Evolutionary conservation across 768 basidiomycete genomes (phyloP), one percentile per base, ranked within the genome.

Genomic region (Mycena rosella): DNA sequence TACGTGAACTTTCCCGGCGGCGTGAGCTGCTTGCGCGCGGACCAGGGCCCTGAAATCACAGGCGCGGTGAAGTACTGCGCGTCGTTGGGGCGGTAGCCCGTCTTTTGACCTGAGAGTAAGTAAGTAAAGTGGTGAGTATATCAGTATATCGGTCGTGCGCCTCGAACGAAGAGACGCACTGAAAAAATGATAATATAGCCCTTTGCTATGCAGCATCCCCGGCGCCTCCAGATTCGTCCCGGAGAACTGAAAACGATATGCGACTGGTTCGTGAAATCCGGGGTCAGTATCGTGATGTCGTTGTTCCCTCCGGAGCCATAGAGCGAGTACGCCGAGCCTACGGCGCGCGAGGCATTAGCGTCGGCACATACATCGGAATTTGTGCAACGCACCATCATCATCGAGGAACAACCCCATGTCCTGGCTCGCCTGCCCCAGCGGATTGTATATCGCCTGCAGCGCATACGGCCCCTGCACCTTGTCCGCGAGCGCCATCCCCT

Each of bases 381-480:
- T 45, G 52, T 54, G 52, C 53, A 63, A 48, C 62, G 24, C 32
- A 63, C 62, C 62, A 47, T 63, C 54, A 48, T 63, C 62, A 22
- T 63, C 62, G 45, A 63, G 62, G 62, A 63, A 63, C 52, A 63
- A 36, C 15, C 62, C 62, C 62, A 63, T 63, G 62, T 63, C 62
- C 45, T 63, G 62, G 62, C 62, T 63, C 62, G 62, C 44, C 34
- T 63, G 22, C 20, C 62, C 62, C 15, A 63, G 62, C 18, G 62
- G 62, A 55, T 63, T 63, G 53, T 63, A 63, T 47, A 63, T 63
- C 30, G 62, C 62, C 53, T 63, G 62, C 44, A 63, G 51, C 53
- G 62, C 53, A 63, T 63, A 63, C 20, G 62, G 62, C 44, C 62
- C 62, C 44, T 63, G 53, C 44, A 63, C 53, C 40, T 63, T 47